Evolutionary conservation across 257 asterid species (phyloP).

Genomic region (Jacaranda copaia): DNA sequence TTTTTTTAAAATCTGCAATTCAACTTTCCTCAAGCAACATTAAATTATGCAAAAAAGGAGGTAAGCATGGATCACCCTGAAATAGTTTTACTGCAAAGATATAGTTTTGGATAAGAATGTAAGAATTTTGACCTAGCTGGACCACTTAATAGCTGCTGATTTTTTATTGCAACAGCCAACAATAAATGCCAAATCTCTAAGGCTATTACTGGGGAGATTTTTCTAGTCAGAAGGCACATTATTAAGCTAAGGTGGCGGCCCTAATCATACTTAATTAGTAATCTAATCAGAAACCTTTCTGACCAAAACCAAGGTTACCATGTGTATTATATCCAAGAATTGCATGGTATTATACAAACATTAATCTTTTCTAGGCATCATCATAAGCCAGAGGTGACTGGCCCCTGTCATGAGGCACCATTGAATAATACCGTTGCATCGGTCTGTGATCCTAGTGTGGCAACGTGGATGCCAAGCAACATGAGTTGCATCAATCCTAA

Average conservation of each 20-base stretch:
- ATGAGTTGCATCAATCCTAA: too few species aligned
- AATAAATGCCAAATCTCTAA: not conserved
- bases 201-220: not conserved
- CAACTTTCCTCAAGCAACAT: too few species aligned
- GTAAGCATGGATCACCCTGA: too few species aligned
- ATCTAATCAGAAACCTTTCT: constrained; percentile 45
- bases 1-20: too few species aligned
- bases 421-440: not conserved
- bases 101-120: too few species aligned
- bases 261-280: constrained; percentile 22
- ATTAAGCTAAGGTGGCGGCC: constrained; percentile 27
- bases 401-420: constrained; percentile 52
- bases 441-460: not conserved
- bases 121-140: not conserved
- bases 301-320: constrained; percentile 48
- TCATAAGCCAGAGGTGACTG: constrained; percentile 48
- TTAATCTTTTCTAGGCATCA: constrained; percentile 27
- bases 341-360: constrained; percentile 32
- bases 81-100: too few species aligned
- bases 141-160: not conserved
- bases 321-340: constrained; percentile 40
- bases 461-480: too few species aligned
- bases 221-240: constrained; percentile 15
- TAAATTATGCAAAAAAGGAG: too few species aligned
- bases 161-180: not conserved